A percentile compares a stretch with the other conserved stretches of the same genome.
These are phyloP conservation scores for Thelonectria rubi DNA, from an alignment of 2,329 filamentous ascomycete genomes.

Conservation along the genomic window DNA sequence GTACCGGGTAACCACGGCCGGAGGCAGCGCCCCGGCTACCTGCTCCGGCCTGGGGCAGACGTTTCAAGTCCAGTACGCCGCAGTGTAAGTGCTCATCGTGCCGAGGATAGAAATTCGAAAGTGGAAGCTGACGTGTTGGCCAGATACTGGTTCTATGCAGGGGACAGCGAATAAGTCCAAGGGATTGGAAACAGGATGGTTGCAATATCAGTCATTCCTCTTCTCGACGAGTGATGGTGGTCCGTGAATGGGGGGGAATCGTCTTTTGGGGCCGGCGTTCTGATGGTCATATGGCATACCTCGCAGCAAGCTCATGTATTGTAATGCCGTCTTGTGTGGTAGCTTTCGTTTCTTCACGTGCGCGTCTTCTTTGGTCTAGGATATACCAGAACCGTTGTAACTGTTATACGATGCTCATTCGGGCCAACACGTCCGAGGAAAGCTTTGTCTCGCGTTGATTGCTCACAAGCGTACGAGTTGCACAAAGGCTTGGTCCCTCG, in stretches of 20 bases:
- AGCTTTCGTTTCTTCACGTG: not conserved
- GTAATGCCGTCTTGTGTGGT: conserved; percentile 15
- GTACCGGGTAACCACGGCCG: conserved; percentile 85
- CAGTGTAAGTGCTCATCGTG: conserved; percentile 72
- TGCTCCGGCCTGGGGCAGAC: conserved; percentile 70
- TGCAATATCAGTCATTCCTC: not conserved
- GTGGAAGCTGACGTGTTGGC: conserved; percentile 28
- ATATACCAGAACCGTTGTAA: not conserved
- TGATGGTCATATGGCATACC: conserved; percentile 13
- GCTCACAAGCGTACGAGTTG: not conserved
- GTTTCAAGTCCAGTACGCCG: conserved; percentile 82
- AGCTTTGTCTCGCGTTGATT: not conserved
- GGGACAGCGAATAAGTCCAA: conserved; percentile 21
- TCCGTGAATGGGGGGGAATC: conserved; percentile 5
- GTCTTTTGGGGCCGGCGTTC: conserved; percentile 16
- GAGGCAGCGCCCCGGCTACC: conserved; percentile 77
- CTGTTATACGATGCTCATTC: not conserved
- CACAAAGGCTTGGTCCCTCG: not conserved
- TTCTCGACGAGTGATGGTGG: conserved; percentile 1
- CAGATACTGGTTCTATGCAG: conserved; percentile 44
- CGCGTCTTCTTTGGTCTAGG: conserved; percentile 5
- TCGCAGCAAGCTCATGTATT: conserved; percentile 19
- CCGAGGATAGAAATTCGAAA: not conserved
- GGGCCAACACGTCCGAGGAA: not conserved
- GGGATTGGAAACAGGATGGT: not conserved